These are phyloP conservation scores for Diaporthe sp. DNA, from an alignment of 2,329 filamentous ascomycete genomes.

Conservation along the genomic window DNA sequence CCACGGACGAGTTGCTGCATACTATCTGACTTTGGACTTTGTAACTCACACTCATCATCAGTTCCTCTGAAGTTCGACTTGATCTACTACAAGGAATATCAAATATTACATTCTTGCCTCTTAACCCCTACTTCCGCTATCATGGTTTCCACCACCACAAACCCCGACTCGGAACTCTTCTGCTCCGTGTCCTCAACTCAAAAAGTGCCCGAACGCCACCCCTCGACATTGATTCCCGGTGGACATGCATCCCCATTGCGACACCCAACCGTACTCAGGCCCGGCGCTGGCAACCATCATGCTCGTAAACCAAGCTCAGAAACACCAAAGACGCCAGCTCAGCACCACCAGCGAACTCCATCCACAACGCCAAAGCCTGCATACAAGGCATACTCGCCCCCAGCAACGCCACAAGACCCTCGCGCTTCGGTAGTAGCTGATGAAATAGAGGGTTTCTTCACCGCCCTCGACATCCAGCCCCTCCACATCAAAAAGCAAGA, in stretches of 20 bases:
- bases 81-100: background rate
- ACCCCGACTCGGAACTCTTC: conserved; percentile 27
- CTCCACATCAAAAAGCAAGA: conserved; percentile 28
- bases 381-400: conserved; percentile 34
- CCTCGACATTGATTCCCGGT: conserved; percentile 29
- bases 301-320: conserved; percentile 13
- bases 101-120: background rate
- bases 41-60: background rate
- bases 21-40: background rate
- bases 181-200: conserved; percentile 12
- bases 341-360: background rate
- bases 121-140: background rate
- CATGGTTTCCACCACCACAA: conserved; percentile 17
- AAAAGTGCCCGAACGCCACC: conserved; percentile 30
- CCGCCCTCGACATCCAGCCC: conserved; percentile 28
- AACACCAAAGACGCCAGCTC: background rate
- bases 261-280: conserved; percentile 30
- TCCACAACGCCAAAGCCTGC: conserved; percentile 11
- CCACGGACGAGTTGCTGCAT: background rate
- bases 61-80: background rate
- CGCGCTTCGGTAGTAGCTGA: conserved; percentile 26
- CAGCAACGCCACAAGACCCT: conserved; percentile 23
- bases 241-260: conserved; percentile 32
- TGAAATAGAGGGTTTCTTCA: conserved; percentile 33
- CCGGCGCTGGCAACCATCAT: conserved; percentile 26